A percentile compares a stretch with the other conserved stretches of the same genome.
Evolutionary conservation across 176 grass and related monocot genomes (phyloP).

Genomic region (Raddia distichophylla): DNA sequence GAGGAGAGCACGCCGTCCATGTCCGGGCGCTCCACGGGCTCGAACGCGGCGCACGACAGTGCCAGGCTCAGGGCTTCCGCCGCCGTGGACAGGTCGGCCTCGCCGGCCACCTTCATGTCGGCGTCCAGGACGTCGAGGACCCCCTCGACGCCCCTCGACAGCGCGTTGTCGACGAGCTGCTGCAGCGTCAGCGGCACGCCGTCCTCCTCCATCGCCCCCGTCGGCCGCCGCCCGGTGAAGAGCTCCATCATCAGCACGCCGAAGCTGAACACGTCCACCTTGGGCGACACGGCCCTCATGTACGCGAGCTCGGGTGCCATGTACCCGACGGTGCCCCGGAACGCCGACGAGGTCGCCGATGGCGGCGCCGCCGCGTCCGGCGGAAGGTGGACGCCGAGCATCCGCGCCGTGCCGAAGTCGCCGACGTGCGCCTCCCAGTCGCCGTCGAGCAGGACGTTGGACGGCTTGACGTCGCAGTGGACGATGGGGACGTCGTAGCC

Average conservation of each 20-base stretch:
- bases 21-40: slow-evolving; percentile 66
- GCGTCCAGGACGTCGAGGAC: slow-evolving; percentile 60
- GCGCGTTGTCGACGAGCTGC: slow-evolving; percentile 69
- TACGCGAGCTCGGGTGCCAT: slow-evolving; percentile 95
- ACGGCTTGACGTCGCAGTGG: slow-evolving; percentile 95
- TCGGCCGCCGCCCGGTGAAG: slow-evolving; percentile 72
- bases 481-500: slow-evolving; percentile 78
- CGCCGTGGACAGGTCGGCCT: slow-evolving; percentile 57
- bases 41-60: slow-evolving; percentile 59
- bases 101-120: slow-evolving; percentile 49
- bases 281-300: slow-evolving; percentile 67
- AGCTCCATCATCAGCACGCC: slow-evolving; percentile 81
- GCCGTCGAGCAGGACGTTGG: slow-evolving; percentile 73
- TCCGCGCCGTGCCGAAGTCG: slow-evolving; percentile 81
- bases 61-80: slow-evolving; percentile 58
- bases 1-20: slow-evolving; percentile 66
- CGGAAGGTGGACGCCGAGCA: slow-evolving; percentile 63
- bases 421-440: slow-evolving; percentile 76
- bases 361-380: slow-evolving; percentile 46
- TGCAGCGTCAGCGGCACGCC: slow-evolving; percentile 62
- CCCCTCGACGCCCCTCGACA: slow-evolving; percentile 49
- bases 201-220: slow-evolving; percentile 58
- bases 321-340: slow-evolving; percentile 88
- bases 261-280: slow-evolving; percentile 95
- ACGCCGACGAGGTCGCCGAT: slow-evolving; percentile 66